Percentiles rank a stretch among this genome's conserved stretches.
phyloP scores from a whole-genome alignment of 257 asterid species.

The Mitragyna speciosa region DNA sequence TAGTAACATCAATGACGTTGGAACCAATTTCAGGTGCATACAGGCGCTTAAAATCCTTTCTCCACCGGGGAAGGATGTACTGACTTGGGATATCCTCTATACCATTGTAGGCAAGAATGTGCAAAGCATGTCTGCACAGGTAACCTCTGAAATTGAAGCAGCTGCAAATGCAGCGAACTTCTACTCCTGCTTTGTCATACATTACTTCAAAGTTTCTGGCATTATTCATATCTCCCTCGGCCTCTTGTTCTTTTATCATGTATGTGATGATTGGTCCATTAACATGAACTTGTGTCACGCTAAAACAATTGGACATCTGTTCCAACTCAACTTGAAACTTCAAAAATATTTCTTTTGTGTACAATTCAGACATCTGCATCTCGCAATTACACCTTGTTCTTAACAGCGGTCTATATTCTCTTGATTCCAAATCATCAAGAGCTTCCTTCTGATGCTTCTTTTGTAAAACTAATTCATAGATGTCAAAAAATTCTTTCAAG shows the following conservation, averaged over 20 bases:
- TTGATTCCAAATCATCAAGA: conserved; percentile 35
- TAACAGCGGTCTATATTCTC: conserved; percentile 15
- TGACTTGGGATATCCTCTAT: conserved; percentile 38
- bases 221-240: conserved; percentile 13
- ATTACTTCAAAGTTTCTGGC: conserved; percentile 29
- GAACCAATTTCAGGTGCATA: conserved; percentile 33
- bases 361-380: conserved; percentile 32
- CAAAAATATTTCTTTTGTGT: conserved; percentile 35
- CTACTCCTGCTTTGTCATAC: conserved; percentile 29
- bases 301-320: conserved; percentile 29
- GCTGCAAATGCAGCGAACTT: conserved; percentile 38
- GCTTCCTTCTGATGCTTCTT: conserved; percentile 34
- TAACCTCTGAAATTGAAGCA: conserved; percentile 42
- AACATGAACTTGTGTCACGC: conserved; percentile 29
- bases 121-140: conserved; percentile 38
- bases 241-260: conserved; percentile 30
- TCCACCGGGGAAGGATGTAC: conserved; percentile 37
- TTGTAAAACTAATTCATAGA: conserved; percentile 25
- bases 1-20: conserved; percentile 24
- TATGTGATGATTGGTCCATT: conserved; percentile 32
- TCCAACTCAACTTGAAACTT: conserved; percentile 31
- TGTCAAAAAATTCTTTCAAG: conserved; percentile 35
- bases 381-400: conserved; percentile 34
- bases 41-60: conserved; percentile 38
- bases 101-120: conserved; percentile 28